These are phyloP conservation scores for Rosa hybrid DNA, from an alignment of 331 rosid species.

Conservation along the genomic window DNA sequence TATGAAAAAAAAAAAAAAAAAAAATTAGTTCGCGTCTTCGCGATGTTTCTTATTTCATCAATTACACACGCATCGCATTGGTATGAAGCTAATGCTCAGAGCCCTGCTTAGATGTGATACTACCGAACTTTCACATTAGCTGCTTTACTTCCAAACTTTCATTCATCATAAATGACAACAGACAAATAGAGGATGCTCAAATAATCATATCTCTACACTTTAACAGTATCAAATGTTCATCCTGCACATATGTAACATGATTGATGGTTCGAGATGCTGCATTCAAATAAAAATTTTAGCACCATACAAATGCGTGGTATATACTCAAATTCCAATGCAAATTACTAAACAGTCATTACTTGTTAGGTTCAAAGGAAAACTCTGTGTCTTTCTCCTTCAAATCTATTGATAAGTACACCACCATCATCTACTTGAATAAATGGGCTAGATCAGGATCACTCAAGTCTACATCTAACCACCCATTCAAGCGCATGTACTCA, in stretches of 20 bases:
- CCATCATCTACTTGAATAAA: slow-evolving; percentile 49
- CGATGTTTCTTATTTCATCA: no score
- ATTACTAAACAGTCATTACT: background rate
- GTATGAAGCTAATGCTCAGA: no score
- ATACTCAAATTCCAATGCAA: background rate
- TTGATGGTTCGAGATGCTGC: background rate
- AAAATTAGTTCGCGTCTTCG: no score
- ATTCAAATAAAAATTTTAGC: background rate
- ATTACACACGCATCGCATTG: no score
- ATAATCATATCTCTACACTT: background rate
- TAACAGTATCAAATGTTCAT: background rate
- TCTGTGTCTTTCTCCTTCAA: background rate
- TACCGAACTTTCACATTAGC: background rate
- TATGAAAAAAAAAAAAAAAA: no score
- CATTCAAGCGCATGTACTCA: slow-evolving; percentile 70
- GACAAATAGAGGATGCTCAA: no score
- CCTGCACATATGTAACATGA: background rate
- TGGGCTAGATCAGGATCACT: slow-evolving; percentile 72
- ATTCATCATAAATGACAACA: no score
- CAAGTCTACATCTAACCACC: slow-evolving; percentile 68
- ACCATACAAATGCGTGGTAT: background rate
- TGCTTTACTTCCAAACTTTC: background rate
- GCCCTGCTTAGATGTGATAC: no score
- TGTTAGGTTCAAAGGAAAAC: background rate
- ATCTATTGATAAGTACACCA: background rate